Base-by-base conservation (phyloP, 768 basidiomycete genomes). In the Favolaschia claudopus region DNA sequence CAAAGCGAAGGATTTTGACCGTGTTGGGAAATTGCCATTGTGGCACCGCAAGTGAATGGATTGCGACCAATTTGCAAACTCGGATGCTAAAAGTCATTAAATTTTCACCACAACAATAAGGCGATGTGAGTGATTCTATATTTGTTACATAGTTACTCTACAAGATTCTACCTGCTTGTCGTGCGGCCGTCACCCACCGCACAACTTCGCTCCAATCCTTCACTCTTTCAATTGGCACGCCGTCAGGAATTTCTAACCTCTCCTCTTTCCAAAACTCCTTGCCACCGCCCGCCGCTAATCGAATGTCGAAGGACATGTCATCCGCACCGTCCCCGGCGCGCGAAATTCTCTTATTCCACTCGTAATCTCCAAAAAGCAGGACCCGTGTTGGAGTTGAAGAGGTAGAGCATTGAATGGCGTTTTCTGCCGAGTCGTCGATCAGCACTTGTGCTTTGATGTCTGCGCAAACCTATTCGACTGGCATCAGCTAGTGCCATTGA, bases 351-450 rank as follows among this genome's bases (percentile, higher is more conserved):
- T 84, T 76, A 67, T 89, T 92, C 92, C 92, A 93, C 63, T 84
- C 79, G 67, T 92, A 92, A 52, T 85, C 73, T 20, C 92, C 92
- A 63, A 93, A 93, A 7, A 94, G 78, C 36, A 93, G 71, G 28
- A 89, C 87, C 3, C 80, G 83, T 14, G 82, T 83, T 1, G 83
- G 80, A n/a, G 79, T 76, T 19, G 70, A 64, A 31, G 81, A 76
- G 5, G 72, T 78, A 0, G 78, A 80, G 61, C 87, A 87, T 55
- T 85, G 80, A 25, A 89, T 62, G 33, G 88, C 89, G 71, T 93
- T 93, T 72, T 93, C 92, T 37, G 88, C 67, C 7, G 91, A 92
- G 74, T 94, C 92, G 71, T 94, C 92, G 56, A 94, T 86, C 49
- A 94, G 75, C 34, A 92, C 69, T 36, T 80, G 78, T 12, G 91